phyloP scores from a whole-genome alignment of 108 stramenopile species.

The Skeletonema costatum region DNA sequence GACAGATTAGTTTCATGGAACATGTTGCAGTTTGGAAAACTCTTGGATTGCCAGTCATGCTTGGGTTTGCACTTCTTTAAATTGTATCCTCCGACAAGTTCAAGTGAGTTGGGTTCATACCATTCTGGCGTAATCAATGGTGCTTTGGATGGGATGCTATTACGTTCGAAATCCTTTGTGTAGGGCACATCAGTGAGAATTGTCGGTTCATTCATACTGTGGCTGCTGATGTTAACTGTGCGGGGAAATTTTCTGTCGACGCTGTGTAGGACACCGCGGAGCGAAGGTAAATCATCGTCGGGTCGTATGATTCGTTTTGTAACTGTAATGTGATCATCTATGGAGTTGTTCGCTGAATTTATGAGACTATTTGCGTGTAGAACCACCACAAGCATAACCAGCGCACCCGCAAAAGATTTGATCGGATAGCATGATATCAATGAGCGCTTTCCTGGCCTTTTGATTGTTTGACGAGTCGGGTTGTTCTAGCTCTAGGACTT shows the following conservation, averaged over 20 bases:
- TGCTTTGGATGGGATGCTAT: background rate
- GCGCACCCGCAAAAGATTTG: background rate
- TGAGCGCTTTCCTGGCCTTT: background rate
- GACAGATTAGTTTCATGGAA: slow-evolving; percentile 21
- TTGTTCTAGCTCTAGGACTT: background rate
- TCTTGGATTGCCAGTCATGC: slow-evolving; percentile 5
- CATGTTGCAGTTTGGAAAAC: slow-evolving; percentile 5
- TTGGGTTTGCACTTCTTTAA: slow-evolving; percentile 31
- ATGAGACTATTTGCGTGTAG: background rate
- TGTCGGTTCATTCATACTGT: background rate
- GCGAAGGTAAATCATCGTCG: background rate
- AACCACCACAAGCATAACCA: background rate
- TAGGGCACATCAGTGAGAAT: background rate
- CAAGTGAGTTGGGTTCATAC: slow-evolving; percentile 34
- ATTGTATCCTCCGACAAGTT: slow-evolving; percentile 19
- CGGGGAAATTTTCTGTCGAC: background rate
- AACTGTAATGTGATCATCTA: background rate
- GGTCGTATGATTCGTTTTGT: background rate
- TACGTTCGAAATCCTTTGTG: background rate
- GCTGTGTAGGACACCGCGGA: background rate
- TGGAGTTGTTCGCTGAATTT: background rate
- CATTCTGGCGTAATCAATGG: background rate
- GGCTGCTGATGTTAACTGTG: background rate
- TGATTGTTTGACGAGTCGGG: background rate
- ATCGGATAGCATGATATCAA: background rate